Evolutionary conservation across 768 basidiomycete species (phyloP), one percentile per base, ranked within the genome.

Genomic region (Tylopilus balloui): DNA sequence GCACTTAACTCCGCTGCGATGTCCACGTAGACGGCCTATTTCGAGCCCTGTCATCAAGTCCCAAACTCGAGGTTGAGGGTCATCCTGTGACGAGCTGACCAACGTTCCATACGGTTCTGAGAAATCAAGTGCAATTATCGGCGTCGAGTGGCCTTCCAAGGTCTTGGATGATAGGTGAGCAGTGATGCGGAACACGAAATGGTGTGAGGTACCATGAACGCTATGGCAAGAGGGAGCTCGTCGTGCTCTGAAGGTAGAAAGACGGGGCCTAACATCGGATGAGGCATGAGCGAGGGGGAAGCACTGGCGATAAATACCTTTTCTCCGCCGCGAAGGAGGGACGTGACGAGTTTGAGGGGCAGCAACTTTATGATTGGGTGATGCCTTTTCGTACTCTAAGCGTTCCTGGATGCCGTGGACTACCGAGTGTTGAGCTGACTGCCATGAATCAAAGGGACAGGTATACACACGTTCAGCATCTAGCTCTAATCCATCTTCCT

Each of bases 221-320:
- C 96, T 6, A 98, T 82, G 1, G 92, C 92, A 8, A 85, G 80
- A 9, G 96, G 96, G 25, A 99, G 75, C 45, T 96, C 92, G 57
- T 93, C 92, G 57, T 99, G 96, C 65, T 98, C 96, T 15, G 93
- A 96, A 4, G 96, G 96, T 40, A 99, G 67, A 74, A 99, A 98
- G 15, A 90, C 90, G 0, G 95, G 94, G 2, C 95, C 94, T 86
- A 51, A 21, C 45, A 24, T 15, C 12, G 32, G 42, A 25, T 63
- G 53, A 55, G 53, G 38, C 11, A 24, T 5, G 35, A 23, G 27
- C 6, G 14, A 21, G 21, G 17, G 37, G 17, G 17, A 9, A 24
- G 44, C 2, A 23, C 0, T 10, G 4, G 29, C 24, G 11, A 21
- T 24, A 11, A 3, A 45, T 51, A 66, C 66, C 66, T 58, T 64